Base-by-base conservation (phyloP, 2,329 filamentous ascomycete species). In the Coleophoma cylindrospora region DNA sequence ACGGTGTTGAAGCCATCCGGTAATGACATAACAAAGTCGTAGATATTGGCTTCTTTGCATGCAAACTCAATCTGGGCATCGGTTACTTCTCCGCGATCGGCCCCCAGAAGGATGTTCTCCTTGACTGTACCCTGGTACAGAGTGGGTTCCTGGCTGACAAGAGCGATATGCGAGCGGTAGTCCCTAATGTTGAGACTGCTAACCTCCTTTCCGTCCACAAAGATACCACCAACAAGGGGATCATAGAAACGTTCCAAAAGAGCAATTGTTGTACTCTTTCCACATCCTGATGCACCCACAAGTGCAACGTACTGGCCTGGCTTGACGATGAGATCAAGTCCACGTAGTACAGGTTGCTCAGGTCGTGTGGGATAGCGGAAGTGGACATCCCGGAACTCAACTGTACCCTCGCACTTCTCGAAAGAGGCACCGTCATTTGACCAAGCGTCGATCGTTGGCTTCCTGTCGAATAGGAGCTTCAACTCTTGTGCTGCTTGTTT, bases 201-300 rank as follows among this genome's bases (percentile, higher is more conserved):
- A 61, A 97, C 89, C 54, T 96, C 89, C 55, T 84, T 81, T 50
- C 84, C 89, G 62, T 97, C 92, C 15, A 97, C 76, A 51, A 83
- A 89, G 34, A 99, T 77, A 13, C 84, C 84, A 12, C 94, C 94
- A 0, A 81, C 77, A 0, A 94, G 76, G 0, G 91, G 89, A 60
- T 97, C 91, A 65, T 97, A 97, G 73, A 97, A 97, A 34, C 94
- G 87, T 67, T 97, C 92, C 33, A 97, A 74, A 4, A 97, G 77
- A 3, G 89, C 87, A 64, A 97, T 95, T 0, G 91, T 95, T 0
- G 94, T 97, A 45, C 84, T 90, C 74, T 99, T 97, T 51, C 94
- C 94, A 63, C 91, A 96, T 3, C 94, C 92, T 43, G 87, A 94
- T 0, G 92, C 87, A n/a, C 94, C 94, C 9, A 97, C 94, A 2